phyloP scores from a whole-genome alignment of 345 rosid species.

The Moringa oleifera region DNA sequence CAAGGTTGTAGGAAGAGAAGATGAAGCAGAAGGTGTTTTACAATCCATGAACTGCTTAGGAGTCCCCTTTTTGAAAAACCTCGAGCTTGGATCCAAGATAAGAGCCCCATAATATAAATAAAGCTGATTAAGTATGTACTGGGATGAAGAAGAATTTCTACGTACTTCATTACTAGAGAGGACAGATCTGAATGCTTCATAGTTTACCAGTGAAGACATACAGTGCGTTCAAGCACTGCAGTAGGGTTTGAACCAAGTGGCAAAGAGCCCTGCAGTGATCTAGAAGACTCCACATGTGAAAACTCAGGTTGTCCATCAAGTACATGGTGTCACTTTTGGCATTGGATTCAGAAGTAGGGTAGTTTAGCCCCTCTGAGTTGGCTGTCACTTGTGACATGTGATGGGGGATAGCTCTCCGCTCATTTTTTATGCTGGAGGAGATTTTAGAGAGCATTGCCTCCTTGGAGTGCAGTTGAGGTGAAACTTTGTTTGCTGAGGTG shows the following conservation, averaged over 20 bases:
- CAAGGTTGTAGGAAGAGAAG: slow-evolving; percentile 38
- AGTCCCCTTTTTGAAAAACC: slow-evolving; percentile 27
- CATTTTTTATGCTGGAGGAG: too few relatives aligned
- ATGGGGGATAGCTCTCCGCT: neutral
- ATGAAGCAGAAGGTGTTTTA: slow-evolving; percentile 28
- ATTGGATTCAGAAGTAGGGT: too few relatives aligned
- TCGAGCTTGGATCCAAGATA: slow-evolving; percentile 32
- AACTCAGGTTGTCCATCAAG: too few relatives aligned
- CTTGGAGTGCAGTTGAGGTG: too few relatives aligned
- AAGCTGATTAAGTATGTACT: neutral
- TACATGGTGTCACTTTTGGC: too few relatives aligned
- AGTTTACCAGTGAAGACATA: neutral
- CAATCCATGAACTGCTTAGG: slow-evolving; percentile 25
- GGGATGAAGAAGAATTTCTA: neutral
- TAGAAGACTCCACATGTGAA: neutral
- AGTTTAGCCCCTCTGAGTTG: too few relatives aligned
- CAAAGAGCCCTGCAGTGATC: neutral
- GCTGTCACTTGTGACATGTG: too few relatives aligned
- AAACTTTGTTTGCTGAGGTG: too few relatives aligned
- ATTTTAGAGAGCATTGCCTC: too few relatives aligned
- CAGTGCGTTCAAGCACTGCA: too few relatives aligned
- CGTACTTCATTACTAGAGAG: neutral
- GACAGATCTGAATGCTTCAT: neutral
- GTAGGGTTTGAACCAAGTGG: neutral
- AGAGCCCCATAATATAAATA: slow-evolving; percentile 1